phyloP scores from a whole-genome alignment of 2,329 filamentous ascomycete species.

The Byssothecium circinans region DNA sequence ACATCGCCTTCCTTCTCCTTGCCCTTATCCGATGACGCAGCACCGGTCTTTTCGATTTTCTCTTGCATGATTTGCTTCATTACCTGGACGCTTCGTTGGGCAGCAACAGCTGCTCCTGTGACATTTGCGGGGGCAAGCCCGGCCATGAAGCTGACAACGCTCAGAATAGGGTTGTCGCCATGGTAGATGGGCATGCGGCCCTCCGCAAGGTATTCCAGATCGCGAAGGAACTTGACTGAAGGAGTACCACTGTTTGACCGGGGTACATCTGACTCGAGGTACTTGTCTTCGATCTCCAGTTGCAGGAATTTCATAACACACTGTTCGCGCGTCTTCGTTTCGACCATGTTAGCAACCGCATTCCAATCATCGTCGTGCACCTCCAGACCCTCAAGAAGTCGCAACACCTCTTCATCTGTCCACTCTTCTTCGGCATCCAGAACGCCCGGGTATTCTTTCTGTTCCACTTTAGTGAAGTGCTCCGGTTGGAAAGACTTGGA shows the following conservation, averaged over 20 bases:
- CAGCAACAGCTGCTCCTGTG: constrained; percentile 74
- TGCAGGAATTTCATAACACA: constrained; percentile 96
- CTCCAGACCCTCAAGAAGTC: constrained; percentile 87
- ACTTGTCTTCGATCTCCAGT: constrained; percentile 96
- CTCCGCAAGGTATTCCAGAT: constrained; percentile 66
- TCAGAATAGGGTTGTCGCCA: constrained; percentile 94
- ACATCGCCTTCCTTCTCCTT: constrained; percentile 61
- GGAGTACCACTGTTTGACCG: constrained; percentile 49
- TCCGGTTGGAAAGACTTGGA: constrained; percentile 75
- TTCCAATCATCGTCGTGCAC: constrained; percentile 96
- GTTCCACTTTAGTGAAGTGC: constrained; percentile 88
- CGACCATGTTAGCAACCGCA: constrained; percentile 87
- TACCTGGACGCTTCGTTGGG: constrained; percentile 82
- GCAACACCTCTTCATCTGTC: constrained; percentile 87
- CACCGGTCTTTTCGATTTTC: constrained; percentile 67
- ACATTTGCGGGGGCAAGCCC: constrained; percentile 87
- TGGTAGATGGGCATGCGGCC: constrained; percentile 88
- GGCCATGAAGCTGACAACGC: constrained; percentile 90
- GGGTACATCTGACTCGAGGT: constrained; percentile 78
- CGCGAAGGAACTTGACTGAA: constrained; percentile 40
- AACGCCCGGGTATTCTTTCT: constrained; percentile 77
- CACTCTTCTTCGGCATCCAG: constrained; percentile 84
- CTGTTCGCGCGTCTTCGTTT: constrained; percentile 88
- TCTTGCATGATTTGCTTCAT: constrained; percentile 78
- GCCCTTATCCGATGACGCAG: constrained; percentile 51